phyloP scores from a whole-genome alignment of 192 early-diverging fungal species.

The Chytriomyces sp. region DNA sequence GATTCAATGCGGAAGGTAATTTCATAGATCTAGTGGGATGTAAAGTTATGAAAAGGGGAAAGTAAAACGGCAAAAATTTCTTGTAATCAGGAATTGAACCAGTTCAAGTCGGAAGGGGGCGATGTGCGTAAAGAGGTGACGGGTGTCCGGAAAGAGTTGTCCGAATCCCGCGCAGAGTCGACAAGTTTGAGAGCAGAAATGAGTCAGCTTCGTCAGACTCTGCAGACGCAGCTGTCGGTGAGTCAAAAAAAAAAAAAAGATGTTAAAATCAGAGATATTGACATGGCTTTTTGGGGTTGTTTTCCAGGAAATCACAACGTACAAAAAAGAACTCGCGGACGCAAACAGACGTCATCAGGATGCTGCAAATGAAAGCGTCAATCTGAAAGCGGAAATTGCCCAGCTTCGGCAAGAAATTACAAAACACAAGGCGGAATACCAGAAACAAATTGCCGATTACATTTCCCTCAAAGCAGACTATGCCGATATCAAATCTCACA shows the following conservation, averaged over 20 bases:
- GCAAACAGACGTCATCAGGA: slow-evolving; percentile 7
- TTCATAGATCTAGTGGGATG: too few relatives aligned
- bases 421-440: neutral
- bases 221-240: neutral
- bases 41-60: too few relatives aligned
- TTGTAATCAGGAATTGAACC: neutral
- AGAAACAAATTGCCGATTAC: slow-evolving; percentile 23
- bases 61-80: too few relatives aligned
- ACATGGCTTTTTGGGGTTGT: neutral
- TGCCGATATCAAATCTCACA: slow-evolving; percentile 26
- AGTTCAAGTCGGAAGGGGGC: neutral
- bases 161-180: slow-evolving; percentile 3
- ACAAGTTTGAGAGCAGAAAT: slow-evolving; percentile 21
- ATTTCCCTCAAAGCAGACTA: slow-evolving; percentile 25
- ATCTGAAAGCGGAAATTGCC: neutral
- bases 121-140: slow-evolving; percentile 21
- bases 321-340: slow-evolving; percentile 14
- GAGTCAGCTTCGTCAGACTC: slow-evolving; percentile 11
- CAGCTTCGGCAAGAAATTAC: neutral
- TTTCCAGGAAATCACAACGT: neutral
- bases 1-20: neutral
- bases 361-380: neutral
- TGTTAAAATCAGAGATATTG: neutral
- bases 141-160: neutral
- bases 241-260: neutral